phyloP scores from a whole-genome alignment of 768 basidiomycete species.

The Tylopilus balloui region DNA sequence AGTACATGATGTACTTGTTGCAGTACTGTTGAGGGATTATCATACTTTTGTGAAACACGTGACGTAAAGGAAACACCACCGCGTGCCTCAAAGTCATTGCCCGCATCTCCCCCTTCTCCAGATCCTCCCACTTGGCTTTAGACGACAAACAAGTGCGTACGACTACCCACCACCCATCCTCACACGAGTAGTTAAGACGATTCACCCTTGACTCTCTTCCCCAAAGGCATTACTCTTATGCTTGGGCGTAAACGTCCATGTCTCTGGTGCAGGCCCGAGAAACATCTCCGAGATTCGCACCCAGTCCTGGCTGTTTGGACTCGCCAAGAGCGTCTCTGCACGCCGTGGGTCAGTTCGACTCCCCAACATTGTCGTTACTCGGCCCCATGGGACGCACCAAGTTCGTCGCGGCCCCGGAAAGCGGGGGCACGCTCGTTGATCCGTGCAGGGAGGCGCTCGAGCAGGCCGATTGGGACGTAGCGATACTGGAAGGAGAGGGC shows the following conservation, averaged over 20 bases:
- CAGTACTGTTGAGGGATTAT: too few species aligned
- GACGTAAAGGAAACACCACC: too few species aligned
- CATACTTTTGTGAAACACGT: too few species aligned
- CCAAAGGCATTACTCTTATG: slow-evolving; percentile 86
- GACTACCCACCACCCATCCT: not conserved
- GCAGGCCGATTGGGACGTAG: slow-evolving; percentile 89
- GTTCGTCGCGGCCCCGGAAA: slow-evolving; percentile 81
- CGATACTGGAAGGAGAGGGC: slow-evolving; percentile 95
- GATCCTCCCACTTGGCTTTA: too few species aligned
- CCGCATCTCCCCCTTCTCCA: too few species aligned
- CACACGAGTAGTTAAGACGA: too few species aligned
- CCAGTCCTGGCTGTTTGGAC: slow-evolving; percentile 79
- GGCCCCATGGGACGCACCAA: slow-evolving; percentile 58
- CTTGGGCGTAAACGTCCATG: slow-evolving; percentile 86
- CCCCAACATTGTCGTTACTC: not conserved
- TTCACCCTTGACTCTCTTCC: slow-evolving; percentile 58
- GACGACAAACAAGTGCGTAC: too few species aligned
- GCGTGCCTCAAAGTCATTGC: too few species aligned
- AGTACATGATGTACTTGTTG: too few species aligned
- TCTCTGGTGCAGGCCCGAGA: slow-evolving; percentile 78
- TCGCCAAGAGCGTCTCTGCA: slow-evolving; percentile 79
- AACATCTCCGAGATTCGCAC: slow-evolving; percentile 95
- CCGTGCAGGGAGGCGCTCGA: slow-evolving; percentile 72
- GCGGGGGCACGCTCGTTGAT: slow-evolving; percentile 91
- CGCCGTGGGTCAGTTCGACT: not conserved